Conservation (phyloP, 345 rosid species). For the Raphanus sativus region DNA sequence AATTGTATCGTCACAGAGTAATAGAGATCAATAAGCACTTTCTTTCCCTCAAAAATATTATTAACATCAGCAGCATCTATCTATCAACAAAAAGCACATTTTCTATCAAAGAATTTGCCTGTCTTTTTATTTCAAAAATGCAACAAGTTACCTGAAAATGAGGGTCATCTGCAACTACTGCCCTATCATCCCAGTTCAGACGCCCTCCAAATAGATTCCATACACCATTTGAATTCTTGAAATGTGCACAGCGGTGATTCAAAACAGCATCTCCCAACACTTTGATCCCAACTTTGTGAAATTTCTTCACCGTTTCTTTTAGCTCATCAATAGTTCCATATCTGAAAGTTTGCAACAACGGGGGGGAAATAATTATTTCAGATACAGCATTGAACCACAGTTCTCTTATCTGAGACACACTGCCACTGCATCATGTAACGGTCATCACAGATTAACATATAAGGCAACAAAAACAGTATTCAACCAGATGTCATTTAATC, state of each 20-base stretch:
- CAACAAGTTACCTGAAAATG: conserved; percentile 75
- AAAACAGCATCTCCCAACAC: conserved; percentile 93
- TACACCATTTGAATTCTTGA: conserved; percentile 76
- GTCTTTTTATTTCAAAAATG: background rate
- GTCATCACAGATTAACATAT: background rate
- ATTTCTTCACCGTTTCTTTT: conserved; percentile 64
- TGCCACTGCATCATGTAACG: background rate
- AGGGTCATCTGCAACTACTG: conserved; percentile 93
- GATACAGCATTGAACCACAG: background rate
- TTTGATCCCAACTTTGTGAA: conserved; percentile 73
- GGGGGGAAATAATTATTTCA: background rate
- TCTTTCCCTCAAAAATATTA: background rate
- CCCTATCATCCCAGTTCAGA: conserved; percentile 91
- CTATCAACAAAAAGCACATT: background rate
- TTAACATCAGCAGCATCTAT: background rate
- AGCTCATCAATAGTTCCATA: conserved; percentile 86
- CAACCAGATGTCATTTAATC: background rate
- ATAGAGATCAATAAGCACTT: conserved; percentile 20
- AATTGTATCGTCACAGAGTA: conserved; percentile 2
- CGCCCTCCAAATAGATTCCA: conserved; percentile 97
- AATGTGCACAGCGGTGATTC: conserved; percentile 95
- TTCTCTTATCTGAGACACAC: background rate
- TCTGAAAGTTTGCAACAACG: conserved; percentile 42
- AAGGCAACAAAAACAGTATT: conserved; percentile 17
- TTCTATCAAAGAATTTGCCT: conserved; percentile 3